A percentile compares a stretch with the other conserved stretches of the same genome.
Conservation (phyloP, 345 rosid genomes). For the Eucalyptus cloeziana region DNA sequence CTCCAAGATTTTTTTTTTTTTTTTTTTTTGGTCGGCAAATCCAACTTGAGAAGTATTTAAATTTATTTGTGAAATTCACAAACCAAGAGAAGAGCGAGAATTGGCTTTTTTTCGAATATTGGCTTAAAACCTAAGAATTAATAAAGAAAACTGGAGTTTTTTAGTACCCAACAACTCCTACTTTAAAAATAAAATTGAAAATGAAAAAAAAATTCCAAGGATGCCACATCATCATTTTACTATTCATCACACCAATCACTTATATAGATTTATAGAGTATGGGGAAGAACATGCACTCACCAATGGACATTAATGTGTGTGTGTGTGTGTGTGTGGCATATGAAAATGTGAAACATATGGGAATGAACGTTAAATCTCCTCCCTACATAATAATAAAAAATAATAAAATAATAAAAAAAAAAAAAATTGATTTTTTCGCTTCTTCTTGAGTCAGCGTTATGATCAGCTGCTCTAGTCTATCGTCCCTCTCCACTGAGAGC, state of each 20-base stretch:
- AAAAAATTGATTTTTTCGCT: background rate
- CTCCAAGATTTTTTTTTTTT: background rate
- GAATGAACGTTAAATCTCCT: background rate
- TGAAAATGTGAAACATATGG: background rate
- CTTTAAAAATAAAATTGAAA: background rate
- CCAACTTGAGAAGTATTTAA: background rate
- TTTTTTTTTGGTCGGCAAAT: too few species aligned
- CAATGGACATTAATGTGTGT: background rate
- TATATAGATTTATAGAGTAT: background rate
- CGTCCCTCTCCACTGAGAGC: background rate
- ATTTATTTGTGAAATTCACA: background rate
- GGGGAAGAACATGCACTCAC: background rate
- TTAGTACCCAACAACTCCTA: background rate
- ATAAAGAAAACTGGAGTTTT: background rate
- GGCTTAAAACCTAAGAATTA: background rate
- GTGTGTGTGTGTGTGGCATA: background rate
- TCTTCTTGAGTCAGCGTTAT: background rate
- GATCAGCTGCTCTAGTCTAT: background rate
- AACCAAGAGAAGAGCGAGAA: background rate
- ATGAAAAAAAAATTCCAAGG: background rate
- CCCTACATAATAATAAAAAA: too few species aligned
- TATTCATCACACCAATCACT: background rate
- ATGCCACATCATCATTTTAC: background rate
- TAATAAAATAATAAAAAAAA: too few species aligned
- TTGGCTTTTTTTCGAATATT: background rate